phyloP scores from a whole-genome alignment of 2,329 filamentous ascomycete genomes.

The Cordyceps javanica region DNA sequence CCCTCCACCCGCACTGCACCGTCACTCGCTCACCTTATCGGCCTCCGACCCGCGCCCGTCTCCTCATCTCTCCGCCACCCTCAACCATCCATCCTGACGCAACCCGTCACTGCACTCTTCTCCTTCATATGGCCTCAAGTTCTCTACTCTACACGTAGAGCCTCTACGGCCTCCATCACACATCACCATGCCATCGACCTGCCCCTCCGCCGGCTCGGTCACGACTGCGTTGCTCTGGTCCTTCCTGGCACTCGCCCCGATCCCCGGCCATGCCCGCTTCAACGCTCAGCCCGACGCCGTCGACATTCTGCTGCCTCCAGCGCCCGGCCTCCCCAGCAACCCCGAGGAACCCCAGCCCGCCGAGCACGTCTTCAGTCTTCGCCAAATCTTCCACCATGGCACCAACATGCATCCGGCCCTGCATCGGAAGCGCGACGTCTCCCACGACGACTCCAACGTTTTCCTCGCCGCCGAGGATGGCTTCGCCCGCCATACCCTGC shows the following conservation, averaged over 20 bases:
- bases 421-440: conserved; percentile 69
- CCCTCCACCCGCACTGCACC: neutral
- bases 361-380: conserved; percentile 61
- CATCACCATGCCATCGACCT: conserved; percentile 21
- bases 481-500: conserved; percentile 43
- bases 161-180: neutral
- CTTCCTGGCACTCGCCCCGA: conserved; percentile 55
- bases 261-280: conserved; percentile 20
- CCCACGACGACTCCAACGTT: conserved; percentile 45
- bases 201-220: conserved; percentile 55
- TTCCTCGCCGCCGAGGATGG: conserved; percentile 58
- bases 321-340: conserved; percentile 33
- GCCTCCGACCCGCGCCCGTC: conserved; percentile 3
- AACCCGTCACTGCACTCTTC: neutral
- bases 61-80: conserved; percentile 8
- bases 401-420: conserved; percentile 71
- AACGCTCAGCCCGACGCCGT: conserved; percentile 26
- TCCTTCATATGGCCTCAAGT: neutral
- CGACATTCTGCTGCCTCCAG: conserved; percentile 37
- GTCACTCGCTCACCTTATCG: neutral
- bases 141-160: neutral
- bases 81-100: neutral
- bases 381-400: conserved; percentile 91
- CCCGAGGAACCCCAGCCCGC: conserved; percentile 40
- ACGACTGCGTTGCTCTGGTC: conserved; percentile 59